Base-by-base conservation (phyloP, 140 eudicot genomes). In the Erigeron philadelphicus region DNA sequence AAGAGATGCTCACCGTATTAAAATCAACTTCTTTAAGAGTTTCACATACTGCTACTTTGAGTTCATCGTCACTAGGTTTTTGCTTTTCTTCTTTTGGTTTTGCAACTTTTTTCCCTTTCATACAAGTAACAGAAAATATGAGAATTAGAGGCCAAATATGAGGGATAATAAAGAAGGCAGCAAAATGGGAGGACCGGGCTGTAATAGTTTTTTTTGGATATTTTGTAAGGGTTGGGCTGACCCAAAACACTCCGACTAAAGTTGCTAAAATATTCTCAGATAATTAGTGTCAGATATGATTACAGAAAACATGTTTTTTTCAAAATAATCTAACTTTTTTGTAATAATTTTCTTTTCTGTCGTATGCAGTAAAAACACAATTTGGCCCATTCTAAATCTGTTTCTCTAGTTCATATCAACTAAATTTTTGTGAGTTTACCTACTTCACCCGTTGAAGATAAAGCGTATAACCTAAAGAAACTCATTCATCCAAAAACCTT, bases 1-100 rank as follows among this genome's bases (percentile, higher is more conserved):
- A 61, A 43, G 23, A 71, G 55, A 57, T 63, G 63, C 90, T 81
- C 59, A 92, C 98, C 83, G 95, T 92, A 71, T 84, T 86, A 84
- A 92, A 88, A 84, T 92, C 96, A 47, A 85, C 98, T 80, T 82
- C 88, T 75, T 88, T 84, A 25, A 92, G 95, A 66, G 81, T 86
- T 61, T 86, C 91, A 45, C 86, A 75, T 17, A 84, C 79, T 40
- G 95, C 90, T 40, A 54, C 76, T 73, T 72, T 84, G 12, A 92
- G 90, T 75, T 88, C 95, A 41, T 86, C 84, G 42, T 92, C 93
- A 47, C 81, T 88, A 61, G 96, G 98, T 75, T 56, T 74, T 63
- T 43, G 16, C 74, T 82, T 88, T 52, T 81, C 86, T 67, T 72
- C 98, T 72, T 84, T 88, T 18, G 81, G 56, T 62, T 83, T 88